Percentiles rank a stretch among this genome's conserved stretches.
Evolutionary conservation across 1,139 yeast genomes (phyloP).

Genomic region (Pichia cactophila): DNA sequence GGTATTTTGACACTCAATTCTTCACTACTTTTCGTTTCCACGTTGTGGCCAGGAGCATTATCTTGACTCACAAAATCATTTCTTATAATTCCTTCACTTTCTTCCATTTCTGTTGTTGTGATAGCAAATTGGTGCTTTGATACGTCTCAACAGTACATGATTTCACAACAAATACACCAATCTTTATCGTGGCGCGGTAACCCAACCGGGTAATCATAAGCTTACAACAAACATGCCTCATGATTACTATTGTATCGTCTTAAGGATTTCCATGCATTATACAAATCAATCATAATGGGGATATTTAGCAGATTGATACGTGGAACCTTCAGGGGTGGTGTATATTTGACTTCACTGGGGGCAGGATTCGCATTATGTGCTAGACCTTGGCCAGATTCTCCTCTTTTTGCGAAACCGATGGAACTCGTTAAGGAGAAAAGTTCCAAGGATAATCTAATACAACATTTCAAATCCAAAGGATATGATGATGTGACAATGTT

Average conservation of each 20-base stretch:
- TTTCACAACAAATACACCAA: not conserved
- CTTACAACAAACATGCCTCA: too few relatives aligned
- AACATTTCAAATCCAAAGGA: slow-evolving; percentile 23
- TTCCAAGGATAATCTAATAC: slow-evolving; percentile 10
- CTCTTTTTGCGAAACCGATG: slow-evolving; percentile 25
- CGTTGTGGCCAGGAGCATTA: not conserved
- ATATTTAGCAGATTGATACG: not conserved
- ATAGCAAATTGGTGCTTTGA: too few relatives aligned
- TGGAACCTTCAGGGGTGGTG: slow-evolving; percentile 9
- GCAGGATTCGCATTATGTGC: slow-evolving; percentile 39
- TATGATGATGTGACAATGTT: slow-evolving; percentile 1
- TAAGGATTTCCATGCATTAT: not conserved
- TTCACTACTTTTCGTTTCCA: not conserved
- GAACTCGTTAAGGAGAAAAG: slow-evolving; percentile 5
- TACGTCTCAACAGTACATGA: not conserved
- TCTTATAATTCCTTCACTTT: not conserved
- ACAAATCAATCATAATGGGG: not conserved
- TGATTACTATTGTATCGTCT: too few relatives aligned
- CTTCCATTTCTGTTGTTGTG: not conserved
- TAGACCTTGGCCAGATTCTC: slow-evolving; percentile 38
- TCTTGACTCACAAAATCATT: not conserved
- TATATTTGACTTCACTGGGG: slow-evolving; percentile 28
- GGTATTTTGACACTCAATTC: not conserved
- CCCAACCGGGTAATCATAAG: not conserved
- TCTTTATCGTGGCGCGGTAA: not conserved